These are phyloP conservation scores for Breviolum minutum DNA, from an alignment of 73 alveolate species.

Conservation along the genomic window DNA sequence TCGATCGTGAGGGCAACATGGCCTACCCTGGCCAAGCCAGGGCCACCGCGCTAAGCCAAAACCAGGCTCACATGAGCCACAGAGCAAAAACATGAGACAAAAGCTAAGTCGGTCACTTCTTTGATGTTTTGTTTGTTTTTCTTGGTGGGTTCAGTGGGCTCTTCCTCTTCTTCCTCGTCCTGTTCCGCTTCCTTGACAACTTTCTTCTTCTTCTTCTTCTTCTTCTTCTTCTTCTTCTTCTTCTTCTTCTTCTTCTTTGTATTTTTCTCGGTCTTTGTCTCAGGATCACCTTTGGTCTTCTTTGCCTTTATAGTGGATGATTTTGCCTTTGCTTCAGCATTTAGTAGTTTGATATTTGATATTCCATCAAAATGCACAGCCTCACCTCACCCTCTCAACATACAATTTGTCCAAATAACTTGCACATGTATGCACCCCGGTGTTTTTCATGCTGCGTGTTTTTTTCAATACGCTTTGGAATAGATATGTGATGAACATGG, in stretches of 20 bases:
- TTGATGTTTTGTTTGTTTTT: background rate
- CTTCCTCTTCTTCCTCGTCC: background rate
- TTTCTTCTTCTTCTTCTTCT: background rate
- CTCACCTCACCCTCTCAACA: background rate
- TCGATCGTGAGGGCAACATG: too few species aligned
- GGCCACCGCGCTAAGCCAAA: too few species aligned
- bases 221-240: background rate
- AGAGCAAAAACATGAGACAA: too few species aligned
- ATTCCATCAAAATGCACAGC: background rate
- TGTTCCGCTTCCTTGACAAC: background rate
- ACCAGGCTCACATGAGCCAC: too few species aligned
- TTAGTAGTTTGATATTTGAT: background rate
- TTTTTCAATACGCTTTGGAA: too few species aligned
- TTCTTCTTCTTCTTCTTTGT: background rate
- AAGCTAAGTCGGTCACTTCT: background rate
- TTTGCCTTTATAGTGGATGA: background rate
- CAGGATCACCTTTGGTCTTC: background rate
- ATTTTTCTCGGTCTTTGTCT: background rate
- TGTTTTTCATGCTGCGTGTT: too few species aligned
- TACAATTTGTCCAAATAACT: background rate
- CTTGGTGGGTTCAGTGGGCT: background rate
- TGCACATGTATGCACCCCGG: background rate
- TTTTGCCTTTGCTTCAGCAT: background rate
- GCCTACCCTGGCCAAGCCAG: too few species aligned
- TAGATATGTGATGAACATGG: too few species aligned